Base-by-base conservation (phyloP, 495 filamentous ascomycete species). In the Cercophora newfieldiana region DNA sequence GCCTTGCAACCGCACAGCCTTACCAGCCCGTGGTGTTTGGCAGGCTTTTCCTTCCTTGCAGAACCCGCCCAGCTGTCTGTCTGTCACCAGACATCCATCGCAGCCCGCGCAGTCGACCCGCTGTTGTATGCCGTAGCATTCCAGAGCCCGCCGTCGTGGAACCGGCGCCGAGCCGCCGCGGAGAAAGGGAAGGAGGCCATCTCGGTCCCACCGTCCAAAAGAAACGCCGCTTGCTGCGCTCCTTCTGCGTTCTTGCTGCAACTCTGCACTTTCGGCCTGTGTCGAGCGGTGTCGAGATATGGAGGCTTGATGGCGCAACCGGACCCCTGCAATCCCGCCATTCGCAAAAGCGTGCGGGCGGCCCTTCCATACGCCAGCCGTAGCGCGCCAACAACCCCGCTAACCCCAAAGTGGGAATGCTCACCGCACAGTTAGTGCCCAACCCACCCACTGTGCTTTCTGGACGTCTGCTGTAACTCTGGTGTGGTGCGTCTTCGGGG, bases 241-340 rank as follows among this genome's bases (percentile, higher is more conserved):
- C 21, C 8, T 53, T 22, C 10, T 53, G 5, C 50, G 22, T 19
- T 14, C 21, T 16, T 53, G 2, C 10, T 53, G 21, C 24, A 22
- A 53, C 21, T 53, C 6, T 26, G 25, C 21, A 53, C 50, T 64
- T 56, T 26, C 53, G 51, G 22, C 16, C 24, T 16, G 31, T 26
- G 24, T 29, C 6, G 8, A 12, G 30, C 26, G 1, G 33, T 60
- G 51, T 47, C 21, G 58, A 28, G 28, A 48, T 47, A 47, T 60
- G 30, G 58, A 48, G 58, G 57, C 47, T 64, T 61, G 54, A 69
- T 71, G 48, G 67, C 69, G 69, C 64, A 67, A 67, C 26, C 57
- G 18, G 22, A 67, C 50, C 69, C 69, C 61, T 68, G 66, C n/a
- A 47, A 67, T 65, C 61, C 69, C 69, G 69, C 67, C 64, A 72